Base-by-base conservation (phyloP, 306 rosid species). In the Sicyos edulis region DNA sequence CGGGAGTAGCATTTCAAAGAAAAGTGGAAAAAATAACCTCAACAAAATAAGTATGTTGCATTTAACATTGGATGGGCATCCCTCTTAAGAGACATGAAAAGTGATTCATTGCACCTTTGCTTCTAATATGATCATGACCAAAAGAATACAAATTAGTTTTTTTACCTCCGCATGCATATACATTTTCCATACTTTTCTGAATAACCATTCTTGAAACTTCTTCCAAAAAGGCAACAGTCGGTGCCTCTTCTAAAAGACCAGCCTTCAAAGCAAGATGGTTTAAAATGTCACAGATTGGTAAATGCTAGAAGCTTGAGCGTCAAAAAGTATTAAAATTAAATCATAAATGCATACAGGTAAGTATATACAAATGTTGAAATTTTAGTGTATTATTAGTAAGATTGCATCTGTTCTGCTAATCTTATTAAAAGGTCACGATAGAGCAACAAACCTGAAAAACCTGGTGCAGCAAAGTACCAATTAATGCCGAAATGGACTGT, bases 91-190 rank as follows among this genome's bases (percentile, higher is more conserved):
- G 54, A 37, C 15, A 22, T 22, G 42, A 72, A 56, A 72, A 71
- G 51, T 1, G 15, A 14, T 55, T 52, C 37, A 2, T 56, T n/a
- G 54, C 40, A 20, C 54, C 32, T 72, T 54, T 20, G 29, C 63
- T 65, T 34, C 17, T 71, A 37, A 54, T 53, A 54, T n/a, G 24
- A 58, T 24, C 52, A 37, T n/a, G 45, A 64, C 10, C 32, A 20
- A 34, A 50, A 45, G 62, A 29, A 13, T 52, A 54, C 4, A 62
- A 24, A 29, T 56, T 20, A 65, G 49, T 52, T 63, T n/a, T n/a
- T n/a, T n/a, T 65, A 90, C 98, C 98, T 88, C 88, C 89, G 63
- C 96, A 90, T 42, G 96, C 96, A 87, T 88, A 93, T 67, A 93
- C 78, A 78, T 87, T 90, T 83, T 93, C 98, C 49, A 88, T 76